Evolutionary conservation across 257 asterid species (phyloP).

Genomic region (Solanum neorickii): DNA sequence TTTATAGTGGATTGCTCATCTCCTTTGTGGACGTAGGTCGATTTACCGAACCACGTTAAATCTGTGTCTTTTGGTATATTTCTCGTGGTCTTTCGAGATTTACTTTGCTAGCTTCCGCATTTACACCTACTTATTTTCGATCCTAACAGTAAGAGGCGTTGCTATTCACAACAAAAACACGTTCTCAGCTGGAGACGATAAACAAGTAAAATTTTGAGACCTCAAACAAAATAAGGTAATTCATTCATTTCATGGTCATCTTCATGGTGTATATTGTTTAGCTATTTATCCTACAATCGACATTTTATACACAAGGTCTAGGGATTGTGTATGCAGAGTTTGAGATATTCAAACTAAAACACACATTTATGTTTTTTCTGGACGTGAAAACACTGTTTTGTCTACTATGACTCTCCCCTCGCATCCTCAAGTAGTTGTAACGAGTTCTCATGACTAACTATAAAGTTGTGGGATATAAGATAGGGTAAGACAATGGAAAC

Average conservation of each 20-base stretch:
- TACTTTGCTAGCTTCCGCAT: too few relatives aligned
- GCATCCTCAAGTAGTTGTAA: neutral
- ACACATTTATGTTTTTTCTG: neutral
- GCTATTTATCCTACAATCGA: neutral
- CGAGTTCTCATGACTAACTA: conserved; percentile 64
- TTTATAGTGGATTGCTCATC: too few relatives aligned
- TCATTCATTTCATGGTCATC: neutral
- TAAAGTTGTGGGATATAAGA: conserved; percentile 91
- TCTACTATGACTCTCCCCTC: neutral
- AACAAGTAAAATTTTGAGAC: neutral
- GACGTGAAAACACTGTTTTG: neutral
- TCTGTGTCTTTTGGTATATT: too few relatives aligned
- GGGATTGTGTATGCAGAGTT: neutral
- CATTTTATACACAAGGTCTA: neutral
- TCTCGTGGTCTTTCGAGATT: too few relatives aligned
- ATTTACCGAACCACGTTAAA: too few relatives aligned
- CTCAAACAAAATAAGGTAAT: neutral
- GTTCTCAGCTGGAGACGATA: neutral
- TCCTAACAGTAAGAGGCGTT: too few relatives aligned
- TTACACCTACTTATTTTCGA: too few relatives aligned
- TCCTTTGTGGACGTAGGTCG: too few relatives aligned
- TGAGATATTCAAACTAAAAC: neutral
- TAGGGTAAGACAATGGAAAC: conserved; percentile 15
- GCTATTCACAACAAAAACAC: too few relatives aligned
- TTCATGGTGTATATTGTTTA: neutral